phyloP scores from a whole-genome alignment of 208 protist species.

The Leishmania major region DNA sequence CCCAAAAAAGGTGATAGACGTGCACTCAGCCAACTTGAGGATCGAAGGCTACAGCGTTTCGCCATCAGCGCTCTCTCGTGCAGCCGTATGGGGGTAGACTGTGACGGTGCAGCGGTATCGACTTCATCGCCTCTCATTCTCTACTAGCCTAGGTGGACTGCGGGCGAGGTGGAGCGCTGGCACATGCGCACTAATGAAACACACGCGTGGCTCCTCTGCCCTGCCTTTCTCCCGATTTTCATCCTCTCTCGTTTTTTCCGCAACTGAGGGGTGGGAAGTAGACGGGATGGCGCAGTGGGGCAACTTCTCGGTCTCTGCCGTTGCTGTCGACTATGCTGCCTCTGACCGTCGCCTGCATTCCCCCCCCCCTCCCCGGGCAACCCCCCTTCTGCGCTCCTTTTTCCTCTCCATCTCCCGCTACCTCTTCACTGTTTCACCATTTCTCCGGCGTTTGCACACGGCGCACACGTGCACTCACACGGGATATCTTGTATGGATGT shows the following conservation, averaged over 20 bases:
- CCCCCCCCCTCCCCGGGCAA: neutral
- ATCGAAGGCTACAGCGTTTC: neutral
- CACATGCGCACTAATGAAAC: neutral
- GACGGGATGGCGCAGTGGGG: neutral
- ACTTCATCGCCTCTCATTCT: neutral
- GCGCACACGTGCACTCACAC: neutral
- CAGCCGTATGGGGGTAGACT: neutral
- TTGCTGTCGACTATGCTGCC: neutral
- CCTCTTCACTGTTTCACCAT: neutral
- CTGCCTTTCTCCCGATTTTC: neutral
- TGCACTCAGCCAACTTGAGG: neutral
- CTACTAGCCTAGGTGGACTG: neutral
- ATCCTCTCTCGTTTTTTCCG: neutral
- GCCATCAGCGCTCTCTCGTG: neutral
- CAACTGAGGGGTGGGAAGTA: neutral
- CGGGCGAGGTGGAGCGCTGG: neutral
- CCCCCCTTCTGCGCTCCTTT: neutral
- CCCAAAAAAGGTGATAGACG: neutral
- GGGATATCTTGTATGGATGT: neutral
- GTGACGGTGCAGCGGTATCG: neutral
- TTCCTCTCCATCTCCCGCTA: neutral
- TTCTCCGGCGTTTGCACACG: neutral
- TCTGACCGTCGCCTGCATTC: neutral
- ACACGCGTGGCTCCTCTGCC: neutral
- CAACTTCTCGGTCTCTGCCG: neutral